Evolutionary conservation across 441 rosid species (phyloP), one percentile per base, ranked within the genome.

Genomic region (Pelargonium citronellum): DNA sequence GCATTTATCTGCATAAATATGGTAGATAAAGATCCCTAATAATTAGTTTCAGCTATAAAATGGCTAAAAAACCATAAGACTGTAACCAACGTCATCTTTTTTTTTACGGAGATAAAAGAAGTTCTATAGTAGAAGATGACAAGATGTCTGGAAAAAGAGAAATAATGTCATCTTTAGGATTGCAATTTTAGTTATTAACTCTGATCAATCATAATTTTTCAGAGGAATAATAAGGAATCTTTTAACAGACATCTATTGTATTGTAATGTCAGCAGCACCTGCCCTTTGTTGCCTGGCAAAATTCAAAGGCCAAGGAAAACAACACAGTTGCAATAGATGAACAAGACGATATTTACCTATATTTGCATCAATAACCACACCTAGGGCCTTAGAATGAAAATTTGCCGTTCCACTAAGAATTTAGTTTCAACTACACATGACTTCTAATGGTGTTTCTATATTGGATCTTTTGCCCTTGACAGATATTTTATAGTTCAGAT

Each of bases 1-100:
- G 97, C 96, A 71, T 89, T 86, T 82, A 95, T 88, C 98, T 95
- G 75, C 77, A 77, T 69, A 83, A 66, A 57, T 73, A 73, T 64
- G 8, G 63, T 16, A 55, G 61, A 57, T 57, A 8, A 7, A 57
- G 60, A 57, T 16, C 22, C 13, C 19, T 57, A 24, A 34, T 62
- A 15, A 58, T 71, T 7, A 71, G 10, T 11, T 10, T 43, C 22
- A 12, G 44, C 34, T 43, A 17, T 66, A 13, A 3, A 15, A 66
- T 66, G 51, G 53, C 30, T 66, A 16, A 11, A 57, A 57, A 57
- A 8, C 7, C 19, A 19, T 19, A 17, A 57, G 27, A 19, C 27
- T 57, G 63, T 39, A 39, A 19, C 63, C 27, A 57, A 4, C 9
- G 5, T 24, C 17, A 15, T 20, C 9, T 7, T 17, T 19, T 17